Conservation (phyloP, 768 basidiomycete genomes). For the Rubroboletus pulcherrimus region DNA sequence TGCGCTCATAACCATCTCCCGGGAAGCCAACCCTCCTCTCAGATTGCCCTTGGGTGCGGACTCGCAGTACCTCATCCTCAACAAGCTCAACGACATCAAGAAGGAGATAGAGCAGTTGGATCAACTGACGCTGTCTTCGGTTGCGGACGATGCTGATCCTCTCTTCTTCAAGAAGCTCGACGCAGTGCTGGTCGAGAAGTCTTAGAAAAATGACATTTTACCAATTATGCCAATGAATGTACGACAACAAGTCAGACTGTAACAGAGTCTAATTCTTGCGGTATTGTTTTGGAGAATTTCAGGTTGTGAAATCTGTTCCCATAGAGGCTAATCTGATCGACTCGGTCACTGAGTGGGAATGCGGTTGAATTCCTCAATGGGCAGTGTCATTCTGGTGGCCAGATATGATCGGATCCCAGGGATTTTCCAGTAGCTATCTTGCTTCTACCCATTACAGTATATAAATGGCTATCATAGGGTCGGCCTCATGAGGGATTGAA, state of each 20-base stretch:
- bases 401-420: too few species aligned
- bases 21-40: slow-evolving; percentile 17
- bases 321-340: too few species aligned
- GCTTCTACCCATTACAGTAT: too few species aligned
- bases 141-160: slow-evolving; percentile 22
- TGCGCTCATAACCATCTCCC: slow-evolving; percentile 16
- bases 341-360: too few species aligned
- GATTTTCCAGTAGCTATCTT: too few species aligned
- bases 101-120: slow-evolving; percentile 15
- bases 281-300: too few species aligned
- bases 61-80: slow-evolving; percentile 13
- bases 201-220: neutral
- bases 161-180: slow-evolving; percentile 8
- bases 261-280: neutral
- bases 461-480: too few species aligned
- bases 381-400: too few species aligned
- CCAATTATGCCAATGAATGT: too few species aligned
- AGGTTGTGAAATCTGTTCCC: too few species aligned
- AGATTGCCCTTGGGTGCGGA: slow-evolving; percentile 21
- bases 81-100: slow-evolving; percentile 17
- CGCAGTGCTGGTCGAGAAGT: neutral
- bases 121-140: slow-evolving; percentile 12
- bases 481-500: too few species aligned
- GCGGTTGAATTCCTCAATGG: too few species aligned
- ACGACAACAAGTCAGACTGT: neutral